These are phyloP conservation scores for Cordyceps militaris DNA, from an alignment of 2,329 filamentous ascomycete species.

Conservation along the genomic window DNA sequence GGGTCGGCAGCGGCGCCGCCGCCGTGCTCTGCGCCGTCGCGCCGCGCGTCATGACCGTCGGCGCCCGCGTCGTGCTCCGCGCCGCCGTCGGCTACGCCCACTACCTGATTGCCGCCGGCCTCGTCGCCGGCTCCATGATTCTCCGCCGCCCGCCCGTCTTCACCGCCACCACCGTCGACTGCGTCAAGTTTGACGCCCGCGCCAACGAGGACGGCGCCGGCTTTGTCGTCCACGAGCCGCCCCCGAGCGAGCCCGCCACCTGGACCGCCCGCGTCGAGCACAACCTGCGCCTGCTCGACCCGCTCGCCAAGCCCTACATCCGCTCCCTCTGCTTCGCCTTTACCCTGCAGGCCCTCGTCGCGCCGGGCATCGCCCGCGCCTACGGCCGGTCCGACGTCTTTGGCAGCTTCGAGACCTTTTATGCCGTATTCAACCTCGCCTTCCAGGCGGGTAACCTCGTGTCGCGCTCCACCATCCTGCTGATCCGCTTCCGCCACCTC, in stretches of 20 bases:
- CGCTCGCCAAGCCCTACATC: conserved; percentile 21
- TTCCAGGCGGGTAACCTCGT: conserved; percentile 25
- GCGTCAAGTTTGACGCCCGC: conserved; percentile 14
- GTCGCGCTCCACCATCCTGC: conserved; percentile 18
- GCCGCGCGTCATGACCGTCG: conserved; percentile 24
- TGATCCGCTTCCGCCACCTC: conserved; percentile 16
- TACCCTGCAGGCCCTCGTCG: conserved; percentile 19
- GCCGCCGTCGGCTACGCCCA: conserved; percentile 22
- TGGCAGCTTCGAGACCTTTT: conserved; percentile 22
- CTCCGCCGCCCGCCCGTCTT: conserved; percentile 21
- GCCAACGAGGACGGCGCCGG: conserved; percentile 13
- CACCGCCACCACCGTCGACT: conserved; percentile 15
- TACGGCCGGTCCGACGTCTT: conserved; percentile 19
- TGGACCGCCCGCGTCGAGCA: conserved; percentile 12
- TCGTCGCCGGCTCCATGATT: conserved; percentile 24
- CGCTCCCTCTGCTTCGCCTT: conserved; percentile 22
- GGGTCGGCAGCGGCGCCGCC: conserved; percentile 26
- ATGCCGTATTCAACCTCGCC: conserved; percentile 22
- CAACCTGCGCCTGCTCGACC: conserved; percentile 12
- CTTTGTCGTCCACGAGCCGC: conserved; percentile 7
- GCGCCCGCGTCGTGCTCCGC: conserved; percentile 22
- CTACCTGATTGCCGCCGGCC: conserved; percentile 21
- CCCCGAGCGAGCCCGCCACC: neutral
- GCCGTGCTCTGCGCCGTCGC: conserved; percentile 22
- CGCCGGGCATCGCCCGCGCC: conserved; percentile 24